A percentile compares a stretch with the other conserved stretches of the same genome.
Evolutionary conservation across 768 basidiomycete species (phyloP).

Genomic region (Lactarius pseudohatsudake): DNA sequence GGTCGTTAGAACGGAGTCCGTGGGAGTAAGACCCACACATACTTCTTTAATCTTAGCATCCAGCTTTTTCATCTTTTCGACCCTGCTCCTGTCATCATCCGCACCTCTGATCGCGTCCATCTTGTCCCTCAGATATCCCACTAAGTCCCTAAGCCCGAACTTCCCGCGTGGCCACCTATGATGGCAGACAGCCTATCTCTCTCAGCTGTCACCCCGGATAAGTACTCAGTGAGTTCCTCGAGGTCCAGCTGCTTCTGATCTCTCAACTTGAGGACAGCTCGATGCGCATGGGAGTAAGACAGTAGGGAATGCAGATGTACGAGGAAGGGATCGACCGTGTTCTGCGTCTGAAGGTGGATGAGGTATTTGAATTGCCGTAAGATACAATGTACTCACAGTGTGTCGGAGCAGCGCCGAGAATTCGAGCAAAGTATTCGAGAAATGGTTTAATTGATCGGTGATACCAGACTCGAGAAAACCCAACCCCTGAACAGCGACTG

Average conservation of each 20-base stretch:
- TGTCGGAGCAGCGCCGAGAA: conserved; percentile 90
- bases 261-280: conserved; percentile 89
- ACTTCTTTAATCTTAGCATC: conserved; percentile 97
- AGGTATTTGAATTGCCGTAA: background rate
- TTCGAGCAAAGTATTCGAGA: conserved; percentile 93
- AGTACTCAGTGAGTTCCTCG: conserved; percentile 93
- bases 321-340: conserved; percentile 89
- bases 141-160: conserved; percentile 83
- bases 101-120: conserved; percentile 90
- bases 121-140: conserved; percentile 88
- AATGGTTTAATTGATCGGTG: conserved; percentile 95
- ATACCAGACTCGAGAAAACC: conserved; percentile 98
- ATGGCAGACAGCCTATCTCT: conserved; percentile 90
- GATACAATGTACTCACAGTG: conserved; percentile 49
- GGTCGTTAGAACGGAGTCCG: background rate
- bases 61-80: conserved; percentile 91
- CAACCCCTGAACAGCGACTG: conserved; percentile 93
- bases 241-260: conserved; percentile 99
- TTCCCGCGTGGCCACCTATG: conserved; percentile 84
- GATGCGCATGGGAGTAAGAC: conserved; percentile 92
- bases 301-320: conserved; percentile 86
- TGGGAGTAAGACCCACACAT: conserved; percentile 23
- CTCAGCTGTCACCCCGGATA: conserved; percentile 89
- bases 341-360: conserved; percentile 61
- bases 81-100: conserved; percentile 89